phyloP scores from a whole-genome alignment of 139 green algal genomes.

The Asterochloris sp. region DNA sequence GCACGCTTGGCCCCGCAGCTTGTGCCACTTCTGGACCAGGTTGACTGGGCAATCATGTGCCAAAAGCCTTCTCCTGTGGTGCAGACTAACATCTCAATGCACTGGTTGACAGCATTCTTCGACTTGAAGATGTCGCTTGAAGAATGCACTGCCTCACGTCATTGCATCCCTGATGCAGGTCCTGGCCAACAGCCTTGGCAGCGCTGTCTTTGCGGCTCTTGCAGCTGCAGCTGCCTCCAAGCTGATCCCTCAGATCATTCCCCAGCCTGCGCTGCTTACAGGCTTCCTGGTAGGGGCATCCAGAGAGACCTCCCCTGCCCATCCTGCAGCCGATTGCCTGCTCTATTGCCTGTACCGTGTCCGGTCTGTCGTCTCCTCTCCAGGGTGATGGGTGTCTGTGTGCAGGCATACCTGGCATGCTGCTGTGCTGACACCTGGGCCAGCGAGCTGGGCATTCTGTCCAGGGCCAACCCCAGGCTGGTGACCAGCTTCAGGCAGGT shows the following conservation, averaged over 20 bases:
- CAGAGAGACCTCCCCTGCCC: background rate
- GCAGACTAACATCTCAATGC: too few relatives aligned
- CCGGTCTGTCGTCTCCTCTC: background rate
- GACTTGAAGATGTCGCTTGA: too few relatives aligned
- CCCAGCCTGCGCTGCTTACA: background rate
- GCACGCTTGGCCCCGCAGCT: background rate
- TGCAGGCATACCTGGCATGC: constrained; percentile 67
- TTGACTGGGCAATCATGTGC: too few relatives aligned
- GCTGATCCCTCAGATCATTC: background rate
- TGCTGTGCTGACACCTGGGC: constrained; percentile 92
- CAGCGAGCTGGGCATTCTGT: constrained; percentile 80
- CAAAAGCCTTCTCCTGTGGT: too few relatives aligned
- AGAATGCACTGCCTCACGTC: too few relatives aligned
- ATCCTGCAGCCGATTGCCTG: too few relatives aligned
- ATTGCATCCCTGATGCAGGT: constrained; percentile 33
- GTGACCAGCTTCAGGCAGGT: constrained; percentile 68
- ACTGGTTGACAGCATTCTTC: too few relatives aligned
- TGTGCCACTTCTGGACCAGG: too few relatives aligned
- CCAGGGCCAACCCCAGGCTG: constrained; percentile 53
- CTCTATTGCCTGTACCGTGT: background rate
- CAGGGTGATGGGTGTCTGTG: background rate
- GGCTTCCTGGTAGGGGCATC: constrained; percentile 2
- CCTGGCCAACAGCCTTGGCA: constrained; percentile 26
- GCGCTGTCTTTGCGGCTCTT: constrained; percentile 4
- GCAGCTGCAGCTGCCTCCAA: background rate